Evolutionary conservation across 345 rosid genomes (phyloP), one percentile per base, ranked within the genome.

Genomic region (Bruguiera sexangula): DNA sequence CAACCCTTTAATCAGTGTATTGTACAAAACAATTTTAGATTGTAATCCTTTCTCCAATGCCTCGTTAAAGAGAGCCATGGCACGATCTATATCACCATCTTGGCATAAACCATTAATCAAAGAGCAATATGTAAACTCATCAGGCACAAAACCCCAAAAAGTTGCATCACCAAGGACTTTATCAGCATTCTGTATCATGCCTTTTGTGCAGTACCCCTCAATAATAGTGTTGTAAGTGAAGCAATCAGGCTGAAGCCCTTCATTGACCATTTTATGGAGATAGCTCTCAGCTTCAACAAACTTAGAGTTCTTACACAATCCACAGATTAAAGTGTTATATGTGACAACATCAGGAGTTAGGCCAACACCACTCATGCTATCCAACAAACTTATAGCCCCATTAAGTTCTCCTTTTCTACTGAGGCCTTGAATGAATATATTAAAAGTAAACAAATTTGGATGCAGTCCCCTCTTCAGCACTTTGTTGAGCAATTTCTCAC

Each of bases 361-460:
- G 66, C 92, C 90, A 72, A 82, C 86, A 43, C 56, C 78, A 16
- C 71, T 71, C 43, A 88, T 63, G 62, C 85, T 83, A 65, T 84
- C 85, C 58, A 89, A 82, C 89, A 89, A 75, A 79, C 63, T 81
- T 11, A 81, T 69, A 72, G 99, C 96, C 67, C 75, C 85, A 76
- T 68, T 68, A 24, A 87, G 76, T 62, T 78, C 81, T 69, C 93
- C 93, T 70, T 69, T 87, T 74, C 82, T 83, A 80, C 96, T 87
- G 71, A 88, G 84, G 74, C 99, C 99, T 63, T 80, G 89, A 60
- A 95, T 85, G 70, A 89, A 89, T 54, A 83, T 82, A 76, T 89
- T 92, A 79, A 77, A 80, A n/a, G 99, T 95, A 83, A 81, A 95
- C 74, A 95, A 78, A 80, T 95, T 95, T 43, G 96, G 96, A 15